Conservation (phyloP, 768 basidiomycete species). For the Myochromella boudieri region DNA sequence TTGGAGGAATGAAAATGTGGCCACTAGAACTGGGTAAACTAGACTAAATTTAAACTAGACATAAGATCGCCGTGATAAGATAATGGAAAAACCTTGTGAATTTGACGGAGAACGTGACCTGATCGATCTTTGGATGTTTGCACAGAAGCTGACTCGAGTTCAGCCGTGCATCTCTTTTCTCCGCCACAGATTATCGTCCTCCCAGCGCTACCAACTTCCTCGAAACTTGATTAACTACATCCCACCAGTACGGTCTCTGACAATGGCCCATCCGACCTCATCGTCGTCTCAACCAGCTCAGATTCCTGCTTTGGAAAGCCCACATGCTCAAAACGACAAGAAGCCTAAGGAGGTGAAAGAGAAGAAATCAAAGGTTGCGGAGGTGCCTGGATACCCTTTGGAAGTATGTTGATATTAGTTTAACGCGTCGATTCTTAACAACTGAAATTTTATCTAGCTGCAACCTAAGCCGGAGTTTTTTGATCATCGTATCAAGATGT, state of each 20-base stretch:
- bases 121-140: slow-evolving; percentile 41
- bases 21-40: too few species aligned
- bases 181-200: slow-evolving; percentile 30
- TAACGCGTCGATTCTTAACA: neutral
- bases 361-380: slow-evolving; percentile 43
- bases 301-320: slow-evolving; percentile 44
- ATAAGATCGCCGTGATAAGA: slow-evolving; percentile 10
- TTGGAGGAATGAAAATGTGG: too few species aligned
- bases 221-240: slow-evolving; percentile 11
- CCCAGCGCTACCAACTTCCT: slow-evolving; percentile 26
- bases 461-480: slow-evolving; percentile 86
- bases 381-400: slow-evolving; percentile 52
- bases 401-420: slow-evolving; percentile 46
- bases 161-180: slow-evolving; percentile 29
- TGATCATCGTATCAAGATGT: slow-evolving; percentile 87
- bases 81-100: slow-evolving; percentile 9
- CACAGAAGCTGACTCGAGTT: slow-evolving; percentile 30
- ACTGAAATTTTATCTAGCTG: slow-evolving; percentile 47
- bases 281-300: slow-evolving; percentile 55
- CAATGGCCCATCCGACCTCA: slow-evolving; percentile 56
- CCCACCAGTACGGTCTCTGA: slow-evolving; percentile 26
- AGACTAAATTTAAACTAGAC: too few species aligned
- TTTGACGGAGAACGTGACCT: slow-evolving; percentile 32
- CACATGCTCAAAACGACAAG: slow-evolving; percentile 28
- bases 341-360: slow-evolving; percentile 36